Conservation (phyloP, 208 protist species). For the Leishmania braziliensis region DNA sequence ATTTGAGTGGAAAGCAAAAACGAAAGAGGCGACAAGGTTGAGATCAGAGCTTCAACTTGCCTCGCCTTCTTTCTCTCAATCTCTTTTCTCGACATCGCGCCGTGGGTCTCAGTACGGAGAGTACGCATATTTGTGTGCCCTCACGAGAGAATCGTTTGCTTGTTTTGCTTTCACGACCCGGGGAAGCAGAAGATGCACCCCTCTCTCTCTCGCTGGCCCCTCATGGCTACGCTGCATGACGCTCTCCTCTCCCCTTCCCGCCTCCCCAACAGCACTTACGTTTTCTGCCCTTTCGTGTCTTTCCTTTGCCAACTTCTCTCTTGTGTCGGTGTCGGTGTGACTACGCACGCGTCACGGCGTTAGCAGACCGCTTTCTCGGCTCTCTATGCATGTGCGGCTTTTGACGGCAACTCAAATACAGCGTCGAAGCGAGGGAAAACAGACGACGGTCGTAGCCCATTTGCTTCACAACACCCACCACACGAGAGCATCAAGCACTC, state of each 20-base stretch:
- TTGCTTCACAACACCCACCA: not conserved
- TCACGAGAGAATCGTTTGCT: not conserved
- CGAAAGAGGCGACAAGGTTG: not conserved
- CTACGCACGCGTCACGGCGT: not conserved
- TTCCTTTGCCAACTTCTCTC: not conserved
- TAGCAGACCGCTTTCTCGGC: not conserved
- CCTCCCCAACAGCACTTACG: not conserved
- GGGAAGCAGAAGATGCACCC: not conserved
- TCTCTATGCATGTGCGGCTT: not conserved
- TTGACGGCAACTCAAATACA: not conserved
- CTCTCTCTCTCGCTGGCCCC: not conserved
- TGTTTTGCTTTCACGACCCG: not conserved
- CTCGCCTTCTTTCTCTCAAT: not conserved
- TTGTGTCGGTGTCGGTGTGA: not conserved
- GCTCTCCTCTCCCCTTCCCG: not conserved
- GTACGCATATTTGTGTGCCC: not conserved
- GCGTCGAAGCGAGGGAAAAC: not conserved
- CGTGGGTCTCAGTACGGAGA: not conserved
- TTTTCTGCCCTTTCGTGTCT: not conserved
- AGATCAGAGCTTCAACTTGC: not conserved
- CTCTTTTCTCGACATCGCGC: not conserved
- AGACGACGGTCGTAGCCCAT: not conserved
- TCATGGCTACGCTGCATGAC: not conserved
- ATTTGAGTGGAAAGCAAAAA: not conserved
- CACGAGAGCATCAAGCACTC: not conserved